Base-by-base conservation (phyloP, 495 filamentous ascomycete species). In the Aspergillus biplanus region DNA sequence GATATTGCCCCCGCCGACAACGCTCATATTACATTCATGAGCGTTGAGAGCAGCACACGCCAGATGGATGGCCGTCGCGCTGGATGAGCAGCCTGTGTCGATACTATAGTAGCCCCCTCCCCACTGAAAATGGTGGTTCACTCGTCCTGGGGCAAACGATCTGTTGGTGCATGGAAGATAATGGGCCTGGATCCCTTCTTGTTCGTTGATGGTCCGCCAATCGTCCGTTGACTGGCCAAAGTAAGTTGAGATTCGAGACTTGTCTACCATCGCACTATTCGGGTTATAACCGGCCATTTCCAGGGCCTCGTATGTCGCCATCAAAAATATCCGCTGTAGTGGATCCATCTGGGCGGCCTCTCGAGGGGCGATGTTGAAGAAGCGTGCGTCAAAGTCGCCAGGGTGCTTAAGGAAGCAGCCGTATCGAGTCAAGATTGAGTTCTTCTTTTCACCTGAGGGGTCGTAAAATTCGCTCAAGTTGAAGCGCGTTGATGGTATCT, bases 301-400 rank as follows among this genome's bases (percentile, higher is more conserved):
- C 9, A 94, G 79, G 0, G 92, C 92, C 67, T 92, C 90, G 61
- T 92, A 92, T 0, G 87, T 86, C 3, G 87, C 90, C 11, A 85
- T 82, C n/a, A 96, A 69, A 0, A 88, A 84, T 57, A 92, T 76
- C 31, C 90, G 83, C 65, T 92, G 91, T 81, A 89, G 86, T 0
- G 92, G 92, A 73, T 93, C 90, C 2, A 87, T 91, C 61, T 90
- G 86, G 84, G 5, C 54, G 0, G 81, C 79, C 61, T 84, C 82
- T 8, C 59, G 59, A 0, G 59, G 49, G 11, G 48, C 56, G 50
- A 62, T 47, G 39, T 62, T 62, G 50, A 62, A 62, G 12, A 62
- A 39, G 4, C 59, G 59, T 8, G 42, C 21, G n/a, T 62, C 59
- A 18, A 62, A 62, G 15, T 48, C 35, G 11, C 59, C 59, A n/a